phyloP scores from a whole-genome alignment of 352 stramenopile genomes.

The Globisporangium okanoganense region DNA sequence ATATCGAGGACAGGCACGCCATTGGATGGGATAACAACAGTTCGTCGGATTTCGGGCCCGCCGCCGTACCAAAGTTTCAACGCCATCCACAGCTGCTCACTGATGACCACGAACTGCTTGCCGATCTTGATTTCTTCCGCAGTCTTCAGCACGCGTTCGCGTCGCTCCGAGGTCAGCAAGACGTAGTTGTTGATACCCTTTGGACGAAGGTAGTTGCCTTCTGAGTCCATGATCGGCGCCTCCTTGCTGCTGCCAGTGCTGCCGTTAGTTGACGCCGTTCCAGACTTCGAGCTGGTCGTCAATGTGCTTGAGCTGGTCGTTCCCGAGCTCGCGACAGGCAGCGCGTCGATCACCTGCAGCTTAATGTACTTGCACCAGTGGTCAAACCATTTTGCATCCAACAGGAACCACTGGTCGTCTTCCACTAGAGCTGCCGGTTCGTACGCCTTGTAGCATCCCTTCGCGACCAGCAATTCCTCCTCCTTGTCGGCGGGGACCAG shows the following conservation, averaged over 20 bases:
- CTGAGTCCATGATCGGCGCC: conserved; percentile 66
- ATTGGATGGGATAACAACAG: conserved; percentile 64
- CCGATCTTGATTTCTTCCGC: conserved; percentile 74
- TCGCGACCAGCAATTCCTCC: conserved; percentile 71
- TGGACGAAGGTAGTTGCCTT: conserved; percentile 75
- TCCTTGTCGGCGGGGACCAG: conserved; percentile 69
- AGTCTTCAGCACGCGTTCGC: conserved; percentile 63
- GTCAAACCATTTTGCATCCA: conserved; percentile 83
- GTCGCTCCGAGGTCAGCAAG: conserved; percentile 64
- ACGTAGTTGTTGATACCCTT: conserved; percentile 85
- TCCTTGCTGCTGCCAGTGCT: conserved; percentile 40
- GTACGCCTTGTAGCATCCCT: conserved; percentile 75
- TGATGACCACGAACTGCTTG: conserved; percentile 86
- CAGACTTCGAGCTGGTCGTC: conserved; percentile 9
- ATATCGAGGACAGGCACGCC: conserved; percentile 72
- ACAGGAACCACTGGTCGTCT: conserved; percentile 81
- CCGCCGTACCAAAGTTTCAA: conserved; percentile 92
- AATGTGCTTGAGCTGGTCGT: conserved; percentile 14
- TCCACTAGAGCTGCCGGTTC: conserved; percentile 64
- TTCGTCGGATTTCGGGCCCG: conserved; percentile 80
- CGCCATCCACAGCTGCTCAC: conserved; percentile 85
- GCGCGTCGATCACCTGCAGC: conserved; percentile 27
- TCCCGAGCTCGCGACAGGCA: conserved; percentile 30
- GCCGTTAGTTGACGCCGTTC: conserved; percentile 23
- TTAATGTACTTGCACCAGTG: conserved; percentile 84